Evolutionary conservation across 2,329 filamentous ascomycete species (phyloP).

Genomic region (Ophiobolus disseminans): DNA sequence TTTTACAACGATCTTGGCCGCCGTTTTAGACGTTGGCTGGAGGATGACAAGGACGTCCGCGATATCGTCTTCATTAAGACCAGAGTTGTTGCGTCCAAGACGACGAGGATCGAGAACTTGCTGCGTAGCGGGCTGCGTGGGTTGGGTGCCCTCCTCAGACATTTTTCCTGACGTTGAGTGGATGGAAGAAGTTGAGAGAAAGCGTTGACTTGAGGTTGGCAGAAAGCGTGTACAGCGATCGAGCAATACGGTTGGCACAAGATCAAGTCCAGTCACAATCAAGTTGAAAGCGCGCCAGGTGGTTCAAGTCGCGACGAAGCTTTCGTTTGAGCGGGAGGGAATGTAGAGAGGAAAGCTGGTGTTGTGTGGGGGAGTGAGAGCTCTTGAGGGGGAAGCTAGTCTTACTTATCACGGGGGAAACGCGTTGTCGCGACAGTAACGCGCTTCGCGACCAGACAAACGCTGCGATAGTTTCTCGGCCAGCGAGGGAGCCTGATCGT

Average conservation of each 20-base stretch:
- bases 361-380: background rate
- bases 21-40: constrained; percentile 76
- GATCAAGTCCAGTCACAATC: no score
- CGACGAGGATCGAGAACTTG: constrained; percentile 81
- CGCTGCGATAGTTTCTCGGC: constrained; percentile 7
- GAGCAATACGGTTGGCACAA: no score
- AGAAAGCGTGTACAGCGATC: no score
- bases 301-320: no score
- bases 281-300: no score
- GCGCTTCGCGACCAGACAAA: background rate
- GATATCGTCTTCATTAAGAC: constrained; percentile 81
- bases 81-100: constrained; percentile 79
- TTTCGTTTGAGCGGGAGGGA: no score
- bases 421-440: background rate
- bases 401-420: background rate
- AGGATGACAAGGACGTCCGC: constrained; percentile 90
- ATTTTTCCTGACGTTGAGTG: constrained; percentile 15
- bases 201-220: background rate
- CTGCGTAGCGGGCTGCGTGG: constrained; percentile 74
- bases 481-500: constrained; percentile 3
- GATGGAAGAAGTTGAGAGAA: background rate
- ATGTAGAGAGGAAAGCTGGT: no score
- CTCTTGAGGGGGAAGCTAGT: background rate
- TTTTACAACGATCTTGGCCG: constrained; percentile 72
- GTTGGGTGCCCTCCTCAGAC: constrained; percentile 39